A percentile compares a stretch with the other conserved stretches of the same genome.
Conservation (phyloP, 1,284 basidiomycete genomes). For the Heterobasidion occidentale region DNA sequence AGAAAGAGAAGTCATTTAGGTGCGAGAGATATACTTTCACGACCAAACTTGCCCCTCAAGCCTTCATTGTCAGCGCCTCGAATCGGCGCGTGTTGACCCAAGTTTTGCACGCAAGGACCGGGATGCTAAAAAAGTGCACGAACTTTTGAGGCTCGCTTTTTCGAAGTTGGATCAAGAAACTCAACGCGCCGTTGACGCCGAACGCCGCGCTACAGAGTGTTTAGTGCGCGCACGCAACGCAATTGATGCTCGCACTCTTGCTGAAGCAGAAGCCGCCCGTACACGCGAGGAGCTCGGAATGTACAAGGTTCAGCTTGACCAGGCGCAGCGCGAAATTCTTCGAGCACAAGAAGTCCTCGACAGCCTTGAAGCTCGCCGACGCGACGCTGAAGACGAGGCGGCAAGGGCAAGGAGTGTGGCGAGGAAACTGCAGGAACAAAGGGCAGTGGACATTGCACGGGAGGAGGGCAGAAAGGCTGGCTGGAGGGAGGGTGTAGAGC, state of each 20-base stretch:
- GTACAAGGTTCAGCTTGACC: constrained; percentile 38
- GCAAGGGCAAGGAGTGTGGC: constrained; percentile 34
- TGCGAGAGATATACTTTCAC: neutral
- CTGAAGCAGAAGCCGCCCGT: constrained; percentile 31
- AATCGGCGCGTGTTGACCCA: constrained; percentile 24
- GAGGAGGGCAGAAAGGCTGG: constrained; percentile 37
- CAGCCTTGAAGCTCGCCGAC: constrained; percentile 28
- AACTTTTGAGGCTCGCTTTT: constrained; percentile 27
- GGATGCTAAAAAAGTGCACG: constrained; percentile 29
- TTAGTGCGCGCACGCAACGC: constrained; percentile 31
- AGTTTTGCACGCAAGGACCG: constrained; percentile 29
- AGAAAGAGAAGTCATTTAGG: constrained; percentile 8
- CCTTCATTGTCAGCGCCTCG: neutral
- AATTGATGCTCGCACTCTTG: constrained; percentile 30
- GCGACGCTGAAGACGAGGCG: constrained; percentile 38
- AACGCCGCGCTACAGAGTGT: constrained; percentile 36
- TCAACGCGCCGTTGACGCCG: constrained; percentile 35
- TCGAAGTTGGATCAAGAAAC: constrained; percentile 37
- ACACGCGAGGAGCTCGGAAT: constrained; percentile 34
- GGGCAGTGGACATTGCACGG: constrained; percentile 28
- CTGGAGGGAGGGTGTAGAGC: constrained; percentile 30
- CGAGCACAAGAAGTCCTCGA: constrained; percentile 39
- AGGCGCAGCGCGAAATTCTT: constrained; percentile 37
- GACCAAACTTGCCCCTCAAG: neutral
- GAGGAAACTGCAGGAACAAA: constrained; percentile 34